Evolutionary conservation across 768 basidiomycete genomes (phyloP).

Genomic region (Candolleomyces aberdarensis): DNA sequence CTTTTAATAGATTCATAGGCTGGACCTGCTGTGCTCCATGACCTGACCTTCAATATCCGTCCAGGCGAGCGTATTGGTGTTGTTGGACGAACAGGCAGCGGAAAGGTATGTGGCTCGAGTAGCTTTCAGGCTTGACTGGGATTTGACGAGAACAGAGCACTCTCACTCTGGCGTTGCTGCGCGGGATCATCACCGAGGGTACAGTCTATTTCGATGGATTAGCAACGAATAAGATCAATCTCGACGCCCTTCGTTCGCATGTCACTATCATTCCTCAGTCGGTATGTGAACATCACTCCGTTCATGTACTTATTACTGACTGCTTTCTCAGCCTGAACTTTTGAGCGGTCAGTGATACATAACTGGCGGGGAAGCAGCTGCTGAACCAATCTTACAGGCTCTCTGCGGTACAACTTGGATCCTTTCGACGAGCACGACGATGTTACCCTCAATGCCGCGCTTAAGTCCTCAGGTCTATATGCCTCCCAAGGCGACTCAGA

Average conservation of each 20-base stretch:
- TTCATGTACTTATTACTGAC: slow-evolving; percentile 32
- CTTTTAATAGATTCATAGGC: slow-evolving; percentile 18
- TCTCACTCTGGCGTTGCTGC: no score
- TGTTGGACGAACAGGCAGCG: no score
- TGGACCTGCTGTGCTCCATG: slow-evolving; percentile 46
- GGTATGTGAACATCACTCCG: slow-evolving; percentile 42
- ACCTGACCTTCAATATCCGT: no score
- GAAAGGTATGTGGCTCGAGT: no score
- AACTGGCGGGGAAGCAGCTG: neutral
- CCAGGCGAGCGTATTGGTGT: no score
- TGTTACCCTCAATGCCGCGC: slow-evolving; percentile 33
- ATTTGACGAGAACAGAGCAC: no score
- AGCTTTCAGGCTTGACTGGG: no score
- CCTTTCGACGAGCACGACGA: slow-evolving; percentile 62
- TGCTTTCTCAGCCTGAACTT: slow-evolving; percentile 34
- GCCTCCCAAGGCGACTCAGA: slow-evolving; percentile 40
- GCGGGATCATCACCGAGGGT: no score
- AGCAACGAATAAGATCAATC: no score
- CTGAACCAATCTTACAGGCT: slow-evolving; percentile 31
- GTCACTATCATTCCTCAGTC: slow-evolving; percentile 55
- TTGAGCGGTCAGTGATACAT: slow-evolving; percentile 35
- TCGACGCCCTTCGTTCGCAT: slow-evolving; percentile 48
- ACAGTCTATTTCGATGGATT: no score
- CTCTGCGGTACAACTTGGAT: slow-evolving; percentile 64
- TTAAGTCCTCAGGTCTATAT: slow-evolving; percentile 39